Base-by-base conservation (phyloP, 169 alveolate species). In the Plasmodium vinckei region DNA sequence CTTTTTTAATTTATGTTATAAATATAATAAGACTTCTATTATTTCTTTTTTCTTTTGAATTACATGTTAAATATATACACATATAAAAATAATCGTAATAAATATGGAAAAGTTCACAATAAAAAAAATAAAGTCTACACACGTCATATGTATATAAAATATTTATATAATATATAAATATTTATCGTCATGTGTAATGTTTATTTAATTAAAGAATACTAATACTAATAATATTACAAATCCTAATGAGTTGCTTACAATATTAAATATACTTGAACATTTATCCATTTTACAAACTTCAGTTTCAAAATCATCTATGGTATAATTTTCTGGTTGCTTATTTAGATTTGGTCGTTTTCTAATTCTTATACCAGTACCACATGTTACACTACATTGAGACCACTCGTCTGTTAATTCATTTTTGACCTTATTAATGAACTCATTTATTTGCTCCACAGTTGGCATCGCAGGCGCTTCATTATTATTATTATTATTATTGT, bases 211-310 rank as follows among this genome's bases (percentile, higher is more conserved):
- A 59, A 82, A 57, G 51, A 67, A 67, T 68, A 71, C 46, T 21
- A 82, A 61, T 54, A 25, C 39, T 82, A 82, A 67, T 42, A 82
- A 12, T 54, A 82, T 67, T 13, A 67, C 61, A 67, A 82, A 5
- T 46, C 90, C 82, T 82, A 82, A 53, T 27, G 79, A 59, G 65
- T 68, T 82, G 46, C 82, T 82, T 47, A 82, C 71, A 54, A 46
- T 72, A 64, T 61, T 82, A 57, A 82, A 65, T 68, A 82, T 51
- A 59, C 90, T 71, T 17, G 90, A 68, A 39, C 90, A 82, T 60
- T 53, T 65, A 12, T 82, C 69, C 27, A 82, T 12, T 82, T 21
- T 39, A 65, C 90, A 82, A 82, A 27, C 17, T 67, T 82, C 73
- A 4, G 23, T 17, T 17, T 82, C 90, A 60, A 82, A 27, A 23